Base-by-base conservation (phyloP, 192 early-diverging fungal genomes). In the Chytriomyces sp. region DNA sequence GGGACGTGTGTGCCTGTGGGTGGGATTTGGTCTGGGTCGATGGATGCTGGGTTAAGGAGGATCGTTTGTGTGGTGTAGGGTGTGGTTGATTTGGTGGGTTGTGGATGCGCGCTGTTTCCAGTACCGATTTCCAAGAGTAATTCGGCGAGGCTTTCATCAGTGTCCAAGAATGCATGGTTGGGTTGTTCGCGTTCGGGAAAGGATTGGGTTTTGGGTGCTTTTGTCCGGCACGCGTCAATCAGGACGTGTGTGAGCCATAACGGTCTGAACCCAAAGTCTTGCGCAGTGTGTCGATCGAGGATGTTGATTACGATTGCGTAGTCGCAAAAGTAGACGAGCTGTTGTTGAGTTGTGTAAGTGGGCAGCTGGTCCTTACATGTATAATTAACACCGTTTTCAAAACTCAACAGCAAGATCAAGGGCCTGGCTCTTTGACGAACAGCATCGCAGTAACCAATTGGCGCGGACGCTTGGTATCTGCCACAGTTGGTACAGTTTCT, bases 381-480 rank as follows among this genome's bases (percentile, higher is more conserved):
- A n/a, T n/a, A n/a, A n/a, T n/a, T n/a, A 20, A n/a, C 13, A 13
- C 53, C 53, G 16, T 57, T n/a, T n/a, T 20, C 13, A 2, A 35
- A 35, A 57, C 53, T 57, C 53, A 57, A 69, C 68, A n/a, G 50
- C 10, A 9, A 69, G 13, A 35, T 69, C 68, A 7, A 69, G 26
- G 11, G 68, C 68, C 53, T 69, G 68, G 13, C 13, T 69, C 53
- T 53, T 69, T 20, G 35, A 23, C 1, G 11, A 10, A 23, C 68
- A 69, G 46, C 68, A 69, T 49, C 68, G 68, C 20, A 69, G 68
- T 3, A 69, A 13, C 68, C 68, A 69, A 43, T 69, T 69, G 5
- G 68, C 35, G 23, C 68, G 46, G 5, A 50, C 47, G n/a, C 49
- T 53, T 26, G 68, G 68, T 13, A 69, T 45, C 16, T 18, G 10